phyloP scores from a whole-genome alignment of 306 rosid species.

The Malus orientalis region DNA sequence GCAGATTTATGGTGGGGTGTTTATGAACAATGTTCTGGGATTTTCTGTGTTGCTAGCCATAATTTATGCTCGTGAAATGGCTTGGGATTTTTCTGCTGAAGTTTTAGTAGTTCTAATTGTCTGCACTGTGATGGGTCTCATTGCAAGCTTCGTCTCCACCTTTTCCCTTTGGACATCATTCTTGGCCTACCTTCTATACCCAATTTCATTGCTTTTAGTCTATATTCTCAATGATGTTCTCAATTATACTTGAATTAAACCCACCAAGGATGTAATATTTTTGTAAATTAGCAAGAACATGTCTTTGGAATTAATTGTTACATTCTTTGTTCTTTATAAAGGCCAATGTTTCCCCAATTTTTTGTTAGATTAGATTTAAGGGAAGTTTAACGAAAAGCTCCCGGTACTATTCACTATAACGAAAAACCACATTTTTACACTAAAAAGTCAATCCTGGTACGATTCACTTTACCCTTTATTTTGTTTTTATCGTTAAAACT shows the following conservation, averaged over 20 bases:
- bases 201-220: constrained; percentile 37
- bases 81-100: constrained; percentile 62
- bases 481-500: too few relatives aligned
- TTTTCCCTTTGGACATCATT: constrained; percentile 53
- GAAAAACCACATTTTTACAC: too few relatives aligned
- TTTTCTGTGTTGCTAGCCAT: constrained; percentile 45
- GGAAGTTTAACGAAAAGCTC: too few relatives aligned
- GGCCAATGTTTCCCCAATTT: neutral
- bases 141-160: constrained; percentile 27
- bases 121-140: constrained; percentile 38
- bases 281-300: neutral
- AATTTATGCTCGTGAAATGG: constrained; percentile 39
- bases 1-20: constrained; percentile 69
- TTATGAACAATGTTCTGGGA: constrained; percentile 60
- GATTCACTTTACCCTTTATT: too few relatives aligned
- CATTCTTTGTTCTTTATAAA: neutral
- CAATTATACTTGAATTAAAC: constrained; percentile 6
- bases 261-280: neutral
- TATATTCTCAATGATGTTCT: constrained; percentile 35
- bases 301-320: neutral
- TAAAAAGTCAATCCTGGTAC: too few relatives aligned
- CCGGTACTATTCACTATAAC: too few relatives aligned
- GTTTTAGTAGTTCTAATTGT: constrained; percentile 47
- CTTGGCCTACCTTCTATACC: constrained; percentile 38
- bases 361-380: neutral